These are phyloP conservation scores for Aspergillus quadrilineatus DNA, from an alignment of 2,329 filamentous ascomycete genomes.

Conservation along the genomic window DNA sequence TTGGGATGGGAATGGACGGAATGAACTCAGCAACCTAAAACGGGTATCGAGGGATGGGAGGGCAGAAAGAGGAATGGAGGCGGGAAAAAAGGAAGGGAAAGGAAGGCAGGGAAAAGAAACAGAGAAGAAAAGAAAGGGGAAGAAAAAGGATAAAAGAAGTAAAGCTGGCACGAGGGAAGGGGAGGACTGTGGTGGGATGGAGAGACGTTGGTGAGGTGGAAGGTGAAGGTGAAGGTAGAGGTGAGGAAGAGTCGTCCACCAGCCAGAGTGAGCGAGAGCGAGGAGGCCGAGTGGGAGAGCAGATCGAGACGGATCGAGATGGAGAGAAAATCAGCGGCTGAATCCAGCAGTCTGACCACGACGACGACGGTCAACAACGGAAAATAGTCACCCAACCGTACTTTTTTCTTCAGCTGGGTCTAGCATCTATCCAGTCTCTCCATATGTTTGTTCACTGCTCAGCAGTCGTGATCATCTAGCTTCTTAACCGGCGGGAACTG, in stretches of 20 bases:
- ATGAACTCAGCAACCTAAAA: slow-evolving; percentile 21
- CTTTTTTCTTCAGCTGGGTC: neutral
- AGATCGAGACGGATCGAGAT: slow-evolving; percentile 9
- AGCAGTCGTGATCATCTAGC: neutral
- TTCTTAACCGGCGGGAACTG: neutral
- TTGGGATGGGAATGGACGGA: slow-evolving; percentile 26
- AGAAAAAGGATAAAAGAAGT: slow-evolving; percentile 10
- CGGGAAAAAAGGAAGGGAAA: slow-evolving; percentile 13
- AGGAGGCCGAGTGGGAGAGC: slow-evolving; percentile 8
- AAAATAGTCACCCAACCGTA: neutral
- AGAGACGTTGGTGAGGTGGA: slow-evolving; percentile 3
- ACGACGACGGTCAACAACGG: neutral
- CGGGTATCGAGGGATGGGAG: slow-evolving; percentile 24
- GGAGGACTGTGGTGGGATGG: slow-evolving; percentile 1
- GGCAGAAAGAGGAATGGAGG: slow-evolving; percentile 24
- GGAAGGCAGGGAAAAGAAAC: slow-evolving; percentile 10
- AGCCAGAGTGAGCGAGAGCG: slow-evolving; percentile 20
- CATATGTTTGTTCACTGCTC: neutral
- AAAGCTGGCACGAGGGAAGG: slow-evolving; percentile 2
- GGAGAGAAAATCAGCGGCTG: slow-evolving; percentile 7
- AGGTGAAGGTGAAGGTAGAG: slow-evolving; percentile 9
- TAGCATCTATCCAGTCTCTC: neutral
- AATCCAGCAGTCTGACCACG: slow-evolving; percentile 11
- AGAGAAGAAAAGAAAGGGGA: slow-evolving; percentile 10
- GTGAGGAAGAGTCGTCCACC: neutral